Evolutionary conservation across 2,329 filamentous ascomycete genomes (phyloP).

Genomic region (Conoideocrella luteorostrata): DNA sequence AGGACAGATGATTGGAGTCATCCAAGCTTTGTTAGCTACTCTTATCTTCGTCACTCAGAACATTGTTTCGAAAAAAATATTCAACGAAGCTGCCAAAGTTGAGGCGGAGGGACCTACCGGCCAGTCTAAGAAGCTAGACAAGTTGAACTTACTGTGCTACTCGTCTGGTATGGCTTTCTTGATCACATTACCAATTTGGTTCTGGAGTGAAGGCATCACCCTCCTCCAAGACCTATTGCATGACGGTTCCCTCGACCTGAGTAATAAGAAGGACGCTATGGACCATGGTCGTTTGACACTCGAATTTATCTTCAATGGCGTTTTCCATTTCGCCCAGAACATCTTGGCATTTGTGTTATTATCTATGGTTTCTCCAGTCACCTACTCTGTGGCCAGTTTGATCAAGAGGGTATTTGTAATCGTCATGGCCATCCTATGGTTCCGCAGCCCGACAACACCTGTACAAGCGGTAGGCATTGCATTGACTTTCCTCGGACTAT

Average conservation of each 20-base stretch:
- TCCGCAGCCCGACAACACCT: constrained; percentile 78
- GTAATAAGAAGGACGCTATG: constrained; percentile 56
- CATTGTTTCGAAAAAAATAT: constrained; percentile 95
- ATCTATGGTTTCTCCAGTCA: constrained; percentile 91
- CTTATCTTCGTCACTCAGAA: constrained; percentile 97
- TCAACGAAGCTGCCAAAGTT: constrained; percentile 85
- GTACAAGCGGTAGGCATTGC: constrained; percentile 79
- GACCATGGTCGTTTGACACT: constrained; percentile 66
- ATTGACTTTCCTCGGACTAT: constrained; percentile 86
- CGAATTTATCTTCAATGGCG: constrained; percentile 96
- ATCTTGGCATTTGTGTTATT: constrained; percentile 90
- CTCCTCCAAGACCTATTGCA: constrained; percentile 72
- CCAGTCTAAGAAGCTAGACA: constrained; percentile 77
- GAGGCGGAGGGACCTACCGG: constrained; percentile 64
- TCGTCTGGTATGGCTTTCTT: constrained; percentile 91
- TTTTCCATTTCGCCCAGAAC: constrained; percentile 94
- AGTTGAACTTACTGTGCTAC: constrained; percentile 93
- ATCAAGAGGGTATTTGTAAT: constrained; percentile 98
- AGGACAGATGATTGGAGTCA: constrained; percentile 82
- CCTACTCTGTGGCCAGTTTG: constrained; percentile 90
- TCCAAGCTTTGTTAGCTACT: constrained; percentile 83
- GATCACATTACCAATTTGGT: constrained; percentile 84
- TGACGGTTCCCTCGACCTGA: constrained; percentile 68
- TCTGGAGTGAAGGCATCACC: constrained; percentile 78
- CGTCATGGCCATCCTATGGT: constrained; percentile 91